Percentiles rank a stretch among this genome's conserved stretches.
phyloP scores from a whole-genome alignment of 768 basidiomycete species.

The Phlegmacium glaucopus region DNA sequence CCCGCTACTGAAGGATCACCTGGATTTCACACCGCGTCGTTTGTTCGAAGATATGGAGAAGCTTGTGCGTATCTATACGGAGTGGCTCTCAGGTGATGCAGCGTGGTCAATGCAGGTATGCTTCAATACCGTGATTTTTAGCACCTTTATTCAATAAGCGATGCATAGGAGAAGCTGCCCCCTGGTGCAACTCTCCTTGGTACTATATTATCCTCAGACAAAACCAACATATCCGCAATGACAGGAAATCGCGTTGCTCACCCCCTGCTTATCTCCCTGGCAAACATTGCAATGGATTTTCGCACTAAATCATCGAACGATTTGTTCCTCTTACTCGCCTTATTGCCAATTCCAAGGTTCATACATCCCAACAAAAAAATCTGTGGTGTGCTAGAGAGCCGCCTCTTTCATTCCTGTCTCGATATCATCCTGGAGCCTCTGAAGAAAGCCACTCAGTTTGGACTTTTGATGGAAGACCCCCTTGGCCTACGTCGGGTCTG shows the following conservation, averaged over 20 bases:
- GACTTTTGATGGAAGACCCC: conserved; percentile 26
- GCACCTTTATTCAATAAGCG: not conserved
- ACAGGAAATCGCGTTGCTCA: conserved; percentile 29
- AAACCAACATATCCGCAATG: conserved; percentile 28
- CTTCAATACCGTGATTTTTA: not conserved
- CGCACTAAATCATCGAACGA: conserved; percentile 30
- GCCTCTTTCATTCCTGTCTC: conserved; percentile 25
- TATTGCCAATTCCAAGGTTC: conserved; percentile 30
- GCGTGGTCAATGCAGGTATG: conserved; percentile 21
- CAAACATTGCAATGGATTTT: conserved; percentile 28
- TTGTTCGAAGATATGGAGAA: no score
- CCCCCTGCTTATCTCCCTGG: conserved; percentile 25
- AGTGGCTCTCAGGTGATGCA: conserved; percentile 16
- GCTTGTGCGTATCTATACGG: conserved; percentile 13
- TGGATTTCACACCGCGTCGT: no score
- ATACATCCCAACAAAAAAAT: conserved; percentile 18
- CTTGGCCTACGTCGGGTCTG: conserved; percentile 17
- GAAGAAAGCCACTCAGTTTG: conserved; percentile 25
- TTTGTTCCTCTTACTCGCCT: conserved; percentile 21
- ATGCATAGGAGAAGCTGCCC: conserved; percentile 15
- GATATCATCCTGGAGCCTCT: conserved; percentile 26
- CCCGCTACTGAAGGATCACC: no score
- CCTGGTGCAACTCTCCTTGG: conserved; percentile 25
- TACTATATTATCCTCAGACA: conserved; percentile 26
- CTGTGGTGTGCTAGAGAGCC: conserved; percentile 21